Evolutionary conservation across 345 rosid genomes (phyloP).

Genomic region (Eucalyptus polybractea): DNA sequence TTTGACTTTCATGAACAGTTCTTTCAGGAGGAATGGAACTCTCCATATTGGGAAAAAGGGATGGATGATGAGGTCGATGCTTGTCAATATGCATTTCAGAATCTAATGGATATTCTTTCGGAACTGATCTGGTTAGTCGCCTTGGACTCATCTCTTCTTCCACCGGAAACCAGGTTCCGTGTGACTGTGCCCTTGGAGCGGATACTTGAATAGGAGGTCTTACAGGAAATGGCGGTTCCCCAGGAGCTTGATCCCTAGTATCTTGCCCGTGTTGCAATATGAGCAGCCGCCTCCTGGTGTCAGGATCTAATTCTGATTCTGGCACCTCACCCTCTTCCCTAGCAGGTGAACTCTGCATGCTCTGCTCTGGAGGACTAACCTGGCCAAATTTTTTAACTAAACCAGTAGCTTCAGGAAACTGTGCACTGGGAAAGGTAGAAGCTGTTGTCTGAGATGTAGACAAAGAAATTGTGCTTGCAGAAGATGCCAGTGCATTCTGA

Average conservation of each 20-base stretch:
- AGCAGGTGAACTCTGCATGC: conserved; percentile 83
- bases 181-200: conserved; percentile 48
- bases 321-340: conserved; percentile 99
- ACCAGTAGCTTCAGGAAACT: conserved; percentile 40
- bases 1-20: conserved; percentile 63
- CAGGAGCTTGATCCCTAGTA: conserved; percentile 52
- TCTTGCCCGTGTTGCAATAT: conserved; percentile 98
- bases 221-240: conserved; percentile 59
- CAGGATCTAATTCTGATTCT: conserved; percentile 97
- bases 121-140: conserved; percentile 36
- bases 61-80: conserved; percentile 43
- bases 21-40: conserved; percentile 56
- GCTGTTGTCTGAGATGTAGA: conserved; percentile 37
- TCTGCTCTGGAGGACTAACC: conserved; percentile 44
- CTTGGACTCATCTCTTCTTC: conserved; percentile 86
- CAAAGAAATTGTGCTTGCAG: conserved; percentile 45
- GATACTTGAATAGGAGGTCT: conserved; percentile 57
- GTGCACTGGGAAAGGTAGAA: conserved; percentile 35
- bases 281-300: conserved; percentile 92
- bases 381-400: conserved; percentile 48
- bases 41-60: conserved; percentile 58
- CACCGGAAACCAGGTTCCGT: conserved; percentile 61
- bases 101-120: conserved; percentile 60
- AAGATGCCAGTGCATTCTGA: conserved; percentile 46
- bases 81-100: conserved; percentile 63